phyloP scores from a whole-genome alignment of 805 yeast species.

The Candida berthetii region DNA sequence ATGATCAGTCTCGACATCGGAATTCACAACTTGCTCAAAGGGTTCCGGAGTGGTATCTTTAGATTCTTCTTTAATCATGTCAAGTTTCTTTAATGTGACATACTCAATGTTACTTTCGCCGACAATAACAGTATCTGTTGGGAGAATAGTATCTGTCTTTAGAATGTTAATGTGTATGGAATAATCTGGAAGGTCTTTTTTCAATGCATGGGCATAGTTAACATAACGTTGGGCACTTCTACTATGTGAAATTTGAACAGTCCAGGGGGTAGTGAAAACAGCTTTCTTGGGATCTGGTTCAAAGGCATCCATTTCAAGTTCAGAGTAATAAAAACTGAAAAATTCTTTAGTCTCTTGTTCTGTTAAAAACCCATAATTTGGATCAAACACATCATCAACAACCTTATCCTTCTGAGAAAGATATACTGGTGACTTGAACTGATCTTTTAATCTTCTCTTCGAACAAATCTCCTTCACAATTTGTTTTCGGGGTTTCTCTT shows the following conservation, averaged over 20 bases:
- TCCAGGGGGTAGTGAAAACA: background rate
- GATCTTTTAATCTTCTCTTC: background rate
- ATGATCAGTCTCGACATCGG: constrained; percentile 7
- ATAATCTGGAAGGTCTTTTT: background rate
- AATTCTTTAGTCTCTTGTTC: constrained; percentile 11
- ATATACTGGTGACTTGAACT: background rate
- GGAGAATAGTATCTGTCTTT: background rate
- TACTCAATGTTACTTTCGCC: background rate
- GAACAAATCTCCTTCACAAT: background rate
- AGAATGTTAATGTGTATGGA: no score
- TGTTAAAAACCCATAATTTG: constrained; percentile 14
- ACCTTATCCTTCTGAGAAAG: constrained; percentile 9
- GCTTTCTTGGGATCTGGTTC: background rate
- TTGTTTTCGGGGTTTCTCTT: background rate
- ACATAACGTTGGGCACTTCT: background rate
- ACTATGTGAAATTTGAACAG: background rate
- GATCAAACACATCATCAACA: constrained; percentile 3
- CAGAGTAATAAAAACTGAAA: constrained; percentile 6
- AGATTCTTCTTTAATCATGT: background rate
- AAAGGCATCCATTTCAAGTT: background rate
- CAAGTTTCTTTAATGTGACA: background rate
- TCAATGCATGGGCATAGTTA: background rate
- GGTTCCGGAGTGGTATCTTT: background rate
- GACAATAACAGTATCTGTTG: background rate
- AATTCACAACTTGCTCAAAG: background rate